A percentile compares a stretch with the other conserved stretches of the same genome.
Evolutionary conservation across 2,329 filamentous ascomycete species (phyloP).

Genomic region (Penicillium brevicompactum): DNA sequence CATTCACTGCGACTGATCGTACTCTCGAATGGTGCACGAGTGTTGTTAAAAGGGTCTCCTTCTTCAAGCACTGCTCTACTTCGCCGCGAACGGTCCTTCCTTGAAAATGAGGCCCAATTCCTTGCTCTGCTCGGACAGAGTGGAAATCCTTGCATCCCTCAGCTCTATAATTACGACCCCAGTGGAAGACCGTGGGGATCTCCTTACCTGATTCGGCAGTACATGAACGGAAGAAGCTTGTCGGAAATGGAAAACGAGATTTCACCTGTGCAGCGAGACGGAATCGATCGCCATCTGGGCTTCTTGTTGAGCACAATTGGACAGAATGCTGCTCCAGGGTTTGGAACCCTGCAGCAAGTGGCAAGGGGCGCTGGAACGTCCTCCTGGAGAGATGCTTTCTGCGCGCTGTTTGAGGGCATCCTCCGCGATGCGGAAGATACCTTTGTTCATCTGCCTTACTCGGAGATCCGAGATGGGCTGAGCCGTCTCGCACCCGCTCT

Average conservation of each 20-base stretch:
- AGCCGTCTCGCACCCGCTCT: slow-evolving; percentile 47
- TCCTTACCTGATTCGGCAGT: slow-evolving; percentile 42
- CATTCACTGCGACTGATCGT: slow-evolving; percentile 39
- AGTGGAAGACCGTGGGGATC: slow-evolving; percentile 28
- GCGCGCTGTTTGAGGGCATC: slow-evolving; percentile 53
- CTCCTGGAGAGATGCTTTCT: slow-evolving; percentile 59
- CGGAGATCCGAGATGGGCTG: slow-evolving; percentile 55
- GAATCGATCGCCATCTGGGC: slow-evolving; percentile 40
- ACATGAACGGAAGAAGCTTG: slow-evolving; percentile 37
- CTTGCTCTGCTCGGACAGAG: slow-evolving; percentile 39
- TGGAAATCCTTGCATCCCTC: slow-evolving; percentile 38
- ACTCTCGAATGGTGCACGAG: slow-evolving; percentile 40
- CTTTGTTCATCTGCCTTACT: slow-evolving; percentile 59
- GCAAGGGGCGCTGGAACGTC: slow-evolving; percentile 46
- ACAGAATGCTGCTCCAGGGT: slow-evolving; percentile 49
- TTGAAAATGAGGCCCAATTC: slow-evolving; percentile 44
- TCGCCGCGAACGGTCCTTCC: slow-evolving; percentile 40
- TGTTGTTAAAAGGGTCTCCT: slow-evolving; percentile 43
- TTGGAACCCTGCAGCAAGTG: slow-evolving; percentile 54
- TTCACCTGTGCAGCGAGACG: slow-evolving; percentile 30
- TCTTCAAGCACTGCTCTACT: slow-evolving; percentile 39
- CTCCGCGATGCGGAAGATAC: slow-evolving; percentile 62
- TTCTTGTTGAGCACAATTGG: slow-evolving; percentile 45
- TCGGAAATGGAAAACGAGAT: slow-evolving; percentile 34
- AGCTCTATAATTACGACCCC: slow-evolving; percentile 40